phyloP scores from a whole-genome alignment of 495 filamentous ascomycete species.

The Glutinoglossum americanum region DNA sequence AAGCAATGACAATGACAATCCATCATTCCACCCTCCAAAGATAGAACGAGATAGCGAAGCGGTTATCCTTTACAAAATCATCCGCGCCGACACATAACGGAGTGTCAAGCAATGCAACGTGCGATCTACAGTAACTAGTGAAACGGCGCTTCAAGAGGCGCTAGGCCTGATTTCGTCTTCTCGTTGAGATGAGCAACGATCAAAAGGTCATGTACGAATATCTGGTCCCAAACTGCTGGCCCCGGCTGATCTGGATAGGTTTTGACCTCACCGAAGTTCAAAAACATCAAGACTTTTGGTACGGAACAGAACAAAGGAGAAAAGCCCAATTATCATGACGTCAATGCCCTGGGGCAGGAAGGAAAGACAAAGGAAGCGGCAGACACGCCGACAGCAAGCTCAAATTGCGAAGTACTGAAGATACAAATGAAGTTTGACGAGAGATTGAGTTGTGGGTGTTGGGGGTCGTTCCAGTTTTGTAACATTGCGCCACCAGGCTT shows the following conservation, averaged over 20 bases:
- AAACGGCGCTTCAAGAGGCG: not conserved
- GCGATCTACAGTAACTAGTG: not conserved
- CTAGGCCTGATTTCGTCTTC: not conserved
- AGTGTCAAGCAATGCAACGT: constrained; percentile 1
- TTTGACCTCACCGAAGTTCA: not conserved
- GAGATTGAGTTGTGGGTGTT: not conserved
- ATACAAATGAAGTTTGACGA: not conserved
- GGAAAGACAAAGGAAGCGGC: not conserved
- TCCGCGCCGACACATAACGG: not conserved
- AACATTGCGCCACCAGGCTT: not conserved
- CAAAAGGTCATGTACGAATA: constrained; percentile 1
- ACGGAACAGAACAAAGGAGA: not conserved
- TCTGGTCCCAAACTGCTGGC: not conserved
- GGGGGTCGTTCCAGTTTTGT: not conserved
- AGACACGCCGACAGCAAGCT: not conserved
- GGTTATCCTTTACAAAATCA: not conserved
- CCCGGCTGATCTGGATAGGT: not conserved
- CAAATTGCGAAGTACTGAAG: not conserved
- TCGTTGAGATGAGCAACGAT: not conserved
- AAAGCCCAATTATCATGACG: not conserved
- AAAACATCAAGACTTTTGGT: constrained; percentile 2
- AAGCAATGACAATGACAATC: not conserved
- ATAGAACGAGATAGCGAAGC: not conserved
- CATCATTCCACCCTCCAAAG: not conserved
- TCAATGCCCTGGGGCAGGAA: not conserved